Base-by-base conservation (phyloP, 495 filamentous ascomycete species). In the Penicillium maclennaniae region DNA sequence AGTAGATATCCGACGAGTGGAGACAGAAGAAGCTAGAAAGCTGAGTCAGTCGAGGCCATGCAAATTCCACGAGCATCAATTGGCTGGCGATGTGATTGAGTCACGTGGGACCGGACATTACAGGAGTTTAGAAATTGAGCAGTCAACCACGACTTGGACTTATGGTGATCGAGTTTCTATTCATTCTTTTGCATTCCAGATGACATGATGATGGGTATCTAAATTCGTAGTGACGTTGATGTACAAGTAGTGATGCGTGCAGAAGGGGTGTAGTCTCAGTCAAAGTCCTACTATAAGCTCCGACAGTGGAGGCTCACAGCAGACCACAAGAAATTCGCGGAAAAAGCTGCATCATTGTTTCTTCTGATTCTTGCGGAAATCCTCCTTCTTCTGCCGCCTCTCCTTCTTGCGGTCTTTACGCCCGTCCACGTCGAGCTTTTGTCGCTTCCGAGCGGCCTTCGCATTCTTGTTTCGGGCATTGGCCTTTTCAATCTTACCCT, bases 341-440 rank as follows among this genome's bases (percentile, higher is more conserved):
- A 17, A 40, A 1, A 6, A 40, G 38, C 7, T 2, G 38, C 2
- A 6, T 49, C 38, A 43, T 39, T 55, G 23, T 38, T 51, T 58
- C 20, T 67, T 65, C 40, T 61, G 62, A 19, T 63, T 61, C 47
- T 67, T 69, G 39, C 69, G 66, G 15, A 19, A n/a, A 37, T 69
- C 54, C 38, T 64, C 49, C 52, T 77, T 76, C 57, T 72, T 76
- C 48, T 69, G 56, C 27, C 66, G 62, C 45, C 73, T 61, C n/a
- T 73, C 65, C 45, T 72, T 70, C 38, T 69, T 69, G 16, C 53
- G 46, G 12, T 66, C 59, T 39, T 54, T 58, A 23, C 51, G 62
- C 19, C 65, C 63, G 10, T 66, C 57, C 41, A 64, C 68, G 52
- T 45, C 66, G 38, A 52, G 54, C 55, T 63, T 71, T 42, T 66